Conservation (phyloP, 1,284 basidiomycete species). For the Puccinia polysora region DNA sequence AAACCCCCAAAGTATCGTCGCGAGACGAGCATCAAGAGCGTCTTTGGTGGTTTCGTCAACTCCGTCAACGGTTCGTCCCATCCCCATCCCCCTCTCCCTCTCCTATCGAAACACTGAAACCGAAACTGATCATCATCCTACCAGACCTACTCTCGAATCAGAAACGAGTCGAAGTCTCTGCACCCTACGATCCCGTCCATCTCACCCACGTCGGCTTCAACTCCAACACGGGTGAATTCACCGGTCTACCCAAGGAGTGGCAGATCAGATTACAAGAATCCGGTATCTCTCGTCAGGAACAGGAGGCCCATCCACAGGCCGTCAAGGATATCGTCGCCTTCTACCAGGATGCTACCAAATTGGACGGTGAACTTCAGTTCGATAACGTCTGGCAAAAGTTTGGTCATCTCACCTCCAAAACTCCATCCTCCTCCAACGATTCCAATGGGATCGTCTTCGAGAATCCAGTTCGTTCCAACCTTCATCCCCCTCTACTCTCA, state of each 20-base stretch:
- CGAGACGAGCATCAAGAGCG: conserved; percentile 51
- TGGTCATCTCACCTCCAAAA: conserved; percentile 43
- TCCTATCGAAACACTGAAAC: background rate
- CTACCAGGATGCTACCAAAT: conserved; percentile 65
- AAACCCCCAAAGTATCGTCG: conserved; percentile 6
- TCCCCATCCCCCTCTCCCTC: background rate
- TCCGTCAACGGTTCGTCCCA: conserved; percentile 51
- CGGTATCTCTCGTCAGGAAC: conserved; percentile 88
- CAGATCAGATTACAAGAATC: conserved; percentile 93
- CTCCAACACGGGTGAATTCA: conserved; percentile 89
- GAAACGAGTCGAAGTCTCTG: conserved; percentile 89
- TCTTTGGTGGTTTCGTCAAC: conserved; percentile 53
- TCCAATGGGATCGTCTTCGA: conserved; percentile 26
- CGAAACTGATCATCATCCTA: background rate
- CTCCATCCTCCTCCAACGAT: conserved; percentile 43
- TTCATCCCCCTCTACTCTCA: background rate
- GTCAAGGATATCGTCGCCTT: conserved; percentile 99
- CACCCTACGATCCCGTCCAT: conserved; percentile 97
- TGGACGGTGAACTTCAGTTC: conserved; percentile 47
- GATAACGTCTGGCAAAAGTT: conserved; percentile 54
- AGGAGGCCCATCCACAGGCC: conserved; percentile 96
- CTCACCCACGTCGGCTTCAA: conserved; percentile 99
- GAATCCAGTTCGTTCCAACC: conserved; percentile 35
- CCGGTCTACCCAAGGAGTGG: conserved; percentile 95
- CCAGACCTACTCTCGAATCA: conserved; percentile 69